Base-by-base conservation (phyloP, 2,329 filamentous ascomycete species). In the Eurotiales sp. region DNA sequence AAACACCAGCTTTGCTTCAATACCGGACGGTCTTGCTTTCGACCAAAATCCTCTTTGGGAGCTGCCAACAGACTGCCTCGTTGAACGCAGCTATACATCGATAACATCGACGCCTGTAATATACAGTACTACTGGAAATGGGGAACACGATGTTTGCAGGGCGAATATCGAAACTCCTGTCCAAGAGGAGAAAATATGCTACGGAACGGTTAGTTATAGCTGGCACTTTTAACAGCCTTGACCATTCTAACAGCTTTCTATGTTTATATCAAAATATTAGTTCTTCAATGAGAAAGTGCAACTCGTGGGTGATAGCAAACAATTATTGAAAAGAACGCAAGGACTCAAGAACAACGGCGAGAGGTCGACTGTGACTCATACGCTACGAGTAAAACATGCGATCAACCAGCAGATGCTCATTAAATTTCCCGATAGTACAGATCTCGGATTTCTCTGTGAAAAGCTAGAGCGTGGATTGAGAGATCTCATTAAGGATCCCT, bases 211-310 rank as follows among this genome's bases (percentile, higher is more conserved):
- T 30, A 40, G 36, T 40, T 10, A 8, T 22, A 1, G 15, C 32
- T 37, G 12, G 5, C 21, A 8, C 11, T 1, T 3, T n/a, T 15
- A 39, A 10, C 15, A 11, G 23, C 10, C 8, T 8, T 11, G 11
- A 17, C 14, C 21, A 36, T 7, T 39, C 11, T 11, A 39, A 21
- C 10, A 40, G 17, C 11, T 23, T n/a, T n/a, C n/a, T n/a, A n/a
- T 39, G 12, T 40, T 17, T 40, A 27, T n/a, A 39, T 23, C 17
- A 14, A 17, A 29, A 8, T n/a, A 30, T 29, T 14, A 47, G 45
- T 25, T 47, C 34, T 27, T 37, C 36, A 37, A 47, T 19, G 45
- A 47, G 23, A 39, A 39, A 34, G 45, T 40, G 15, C 37, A 47
- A 40, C 36, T 47, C 8, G 45, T 47, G 14, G 45, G 45, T 39